Conservation (phyloP, 108 stramenopile genomes). For the Hondaea fermentalgiana region DNA sequence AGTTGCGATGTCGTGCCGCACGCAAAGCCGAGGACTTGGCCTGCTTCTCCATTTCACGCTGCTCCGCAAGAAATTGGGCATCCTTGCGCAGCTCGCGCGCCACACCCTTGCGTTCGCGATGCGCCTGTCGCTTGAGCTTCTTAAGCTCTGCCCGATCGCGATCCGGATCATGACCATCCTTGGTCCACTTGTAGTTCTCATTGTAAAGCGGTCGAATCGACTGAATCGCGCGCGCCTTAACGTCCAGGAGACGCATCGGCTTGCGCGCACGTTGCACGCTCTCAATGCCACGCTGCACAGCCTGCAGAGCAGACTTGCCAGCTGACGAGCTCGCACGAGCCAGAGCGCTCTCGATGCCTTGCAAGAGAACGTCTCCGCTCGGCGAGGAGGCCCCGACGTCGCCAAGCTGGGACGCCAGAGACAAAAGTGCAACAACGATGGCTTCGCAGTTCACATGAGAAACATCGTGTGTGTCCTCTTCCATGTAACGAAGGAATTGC, state of each 20-base stretch:
- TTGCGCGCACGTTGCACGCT: background rate
- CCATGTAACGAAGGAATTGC: background rate
- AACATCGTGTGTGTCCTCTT: background rate
- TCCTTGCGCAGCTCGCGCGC: constrained; percentile 32
- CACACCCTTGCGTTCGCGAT: constrained; percentile 30
- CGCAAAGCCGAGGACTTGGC: background rate
- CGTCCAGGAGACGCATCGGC: background rate
- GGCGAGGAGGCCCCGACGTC: background rate
- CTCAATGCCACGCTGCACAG: background rate
- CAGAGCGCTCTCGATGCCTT: background rate
- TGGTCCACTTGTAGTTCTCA: constrained; percentile 11
- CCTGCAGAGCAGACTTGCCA: background rate
- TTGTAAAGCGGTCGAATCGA: constrained; percentile 10
- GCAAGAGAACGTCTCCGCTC: background rate
- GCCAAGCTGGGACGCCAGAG: background rate
- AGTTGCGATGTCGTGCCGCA: constrained; percentile 16
- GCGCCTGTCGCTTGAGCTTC: constrained; percentile 21
- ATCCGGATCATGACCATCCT: constrained; percentile 17
- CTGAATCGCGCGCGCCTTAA: background rate
- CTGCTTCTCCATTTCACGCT: constrained; percentile 21
- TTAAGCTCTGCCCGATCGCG: constrained; percentile 21
- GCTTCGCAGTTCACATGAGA: background rate
- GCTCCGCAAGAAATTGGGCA: constrained; percentile 22
- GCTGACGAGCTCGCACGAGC: background rate
- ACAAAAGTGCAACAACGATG: background rate